phyloP scores from a whole-genome alignment of 1,284 basidiomycete genomes.

The Microbotryum saponariae region DNA sequence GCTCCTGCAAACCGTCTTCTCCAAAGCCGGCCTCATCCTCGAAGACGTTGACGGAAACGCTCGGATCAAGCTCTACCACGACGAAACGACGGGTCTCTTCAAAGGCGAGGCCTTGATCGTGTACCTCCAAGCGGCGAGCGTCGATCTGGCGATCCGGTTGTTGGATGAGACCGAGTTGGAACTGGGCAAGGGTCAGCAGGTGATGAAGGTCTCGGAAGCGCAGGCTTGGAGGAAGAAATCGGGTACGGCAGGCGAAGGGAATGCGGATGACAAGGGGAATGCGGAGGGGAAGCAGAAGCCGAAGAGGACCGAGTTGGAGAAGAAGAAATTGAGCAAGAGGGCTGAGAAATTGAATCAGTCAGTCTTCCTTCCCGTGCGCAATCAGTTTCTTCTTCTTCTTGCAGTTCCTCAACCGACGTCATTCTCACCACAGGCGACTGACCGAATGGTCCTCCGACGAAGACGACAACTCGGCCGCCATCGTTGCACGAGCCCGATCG shows the following conservation, averaged over 20 bases:
- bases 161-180: constrained; percentile 88
- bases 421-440: constrained; percentile 53
- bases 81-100: constrained; percentile 64
- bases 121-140: constrained; percentile 95
- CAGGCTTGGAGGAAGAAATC: constrained; percentile 61
- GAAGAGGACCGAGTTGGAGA: constrained; percentile 41
- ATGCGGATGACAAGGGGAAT: constrained; percentile 27
- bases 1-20: constrained; percentile 73
- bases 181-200: constrained; percentile 46
- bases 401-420: too few relatives aligned
- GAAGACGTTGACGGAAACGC: constrained; percentile 71
- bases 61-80: constrained; percentile 88
- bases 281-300: constrained; percentile 5
- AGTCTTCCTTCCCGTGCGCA: constrained; percentile 34
- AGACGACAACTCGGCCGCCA: constrained; percentile 41
- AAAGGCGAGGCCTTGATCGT: constrained; percentile 93
- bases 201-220: constrained; percentile 77
- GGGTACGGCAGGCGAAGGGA: constrained; percentile 28
- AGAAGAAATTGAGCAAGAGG: constrained; percentile 58
- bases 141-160: constrained; percentile 72
- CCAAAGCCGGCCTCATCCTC: constrained; percentile 83
- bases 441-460: constrained; percentile 69
- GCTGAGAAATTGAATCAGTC: constrained; percentile 86
- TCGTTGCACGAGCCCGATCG: constrained; percentile 48
- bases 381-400: neutral